Percentiles rank a stretch among this genome's conserved stretches.
Conservation (phyloP, 257 asterid species). For the Rubia yunnanensis region DNA sequence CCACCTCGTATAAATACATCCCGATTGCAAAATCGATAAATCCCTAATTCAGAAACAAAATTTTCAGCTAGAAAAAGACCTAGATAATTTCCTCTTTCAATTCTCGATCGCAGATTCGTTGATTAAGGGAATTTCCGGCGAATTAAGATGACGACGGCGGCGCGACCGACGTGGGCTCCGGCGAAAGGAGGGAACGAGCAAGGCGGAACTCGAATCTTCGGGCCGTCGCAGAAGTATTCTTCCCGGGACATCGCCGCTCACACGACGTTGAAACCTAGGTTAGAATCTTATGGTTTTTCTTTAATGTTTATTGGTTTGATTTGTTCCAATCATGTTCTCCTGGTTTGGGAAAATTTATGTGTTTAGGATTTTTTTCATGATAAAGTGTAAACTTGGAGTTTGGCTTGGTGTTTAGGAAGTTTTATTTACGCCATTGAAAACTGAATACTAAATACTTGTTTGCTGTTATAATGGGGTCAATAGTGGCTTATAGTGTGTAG, state of each 20-base stretch:
- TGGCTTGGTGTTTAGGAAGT: background rate
- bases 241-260: slow-evolving; percentile 95
- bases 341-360: background rate
- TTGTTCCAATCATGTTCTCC: background rate
- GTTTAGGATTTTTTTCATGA: background rate
- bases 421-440: no score
- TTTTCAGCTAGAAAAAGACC: background rate
- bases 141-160: slow-evolving; percentile 76
- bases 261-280: slow-evolving; percentile 88
- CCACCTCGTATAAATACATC: background rate
- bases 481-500: background rate
- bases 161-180: slow-evolving; percentile 99
- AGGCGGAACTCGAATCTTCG: slow-evolving; percentile 90
- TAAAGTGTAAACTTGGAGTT: background rate
- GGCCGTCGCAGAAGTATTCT: slow-evolving; percentile 93
- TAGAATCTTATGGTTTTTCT: background rate
- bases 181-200: slow-evolving; percentile 98
- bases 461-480: no score
- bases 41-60: background rate
- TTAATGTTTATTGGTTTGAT: background rate
- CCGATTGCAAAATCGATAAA: background rate
- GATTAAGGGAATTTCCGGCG: background rate
- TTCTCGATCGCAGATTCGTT: background rate
- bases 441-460: background rate
- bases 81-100: background rate